Conservation (phyloP, 2,329 filamentous ascomycete species). For the Arthrobotrys iridis region DNA sequence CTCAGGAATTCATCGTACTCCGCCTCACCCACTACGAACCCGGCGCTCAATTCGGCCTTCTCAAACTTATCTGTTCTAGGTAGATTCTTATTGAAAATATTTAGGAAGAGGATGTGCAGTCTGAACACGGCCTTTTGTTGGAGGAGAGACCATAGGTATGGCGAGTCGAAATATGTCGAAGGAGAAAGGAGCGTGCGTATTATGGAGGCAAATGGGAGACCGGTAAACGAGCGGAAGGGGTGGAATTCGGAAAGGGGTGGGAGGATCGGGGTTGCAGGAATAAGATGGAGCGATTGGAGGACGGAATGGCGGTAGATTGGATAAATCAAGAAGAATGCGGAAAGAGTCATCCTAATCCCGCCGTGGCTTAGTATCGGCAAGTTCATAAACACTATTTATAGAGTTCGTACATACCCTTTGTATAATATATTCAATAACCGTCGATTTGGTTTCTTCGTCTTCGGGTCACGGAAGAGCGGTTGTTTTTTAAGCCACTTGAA, state of each 20-base stretch:
- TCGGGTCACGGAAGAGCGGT: constrained; percentile 55
- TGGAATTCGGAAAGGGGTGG: constrained; percentile 55
- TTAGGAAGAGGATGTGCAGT: constrained; percentile 47
- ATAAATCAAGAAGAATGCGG: constrained; percentile 57
- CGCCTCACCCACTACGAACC: constrained; percentile 45
- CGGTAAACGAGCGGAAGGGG: constrained; percentile 55
- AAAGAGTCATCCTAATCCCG: constrained; percentile 55
- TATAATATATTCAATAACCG: constrained; percentile 51
- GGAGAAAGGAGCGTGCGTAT: constrained; percentile 51
- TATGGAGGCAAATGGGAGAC: constrained; percentile 47
- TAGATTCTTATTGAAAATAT: constrained; percentile 48
- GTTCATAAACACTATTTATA: not conserved
- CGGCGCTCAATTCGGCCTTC: constrained; percentile 35
- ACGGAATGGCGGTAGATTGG: constrained; percentile 58
- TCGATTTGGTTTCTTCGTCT: constrained; percentile 55
- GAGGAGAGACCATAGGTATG: constrained; percentile 48
- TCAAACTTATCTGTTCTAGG: constrained; percentile 51
- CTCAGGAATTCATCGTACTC: constrained; percentile 52
- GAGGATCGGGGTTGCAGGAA: constrained; percentile 56
- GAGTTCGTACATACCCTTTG: constrained; percentile 27
- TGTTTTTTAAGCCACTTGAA: constrained; percentile 56
- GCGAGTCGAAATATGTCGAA: constrained; percentile 49
- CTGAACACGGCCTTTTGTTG: constrained; percentile 52
- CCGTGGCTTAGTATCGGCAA: constrained; percentile 4
- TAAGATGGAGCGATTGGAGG: constrained; percentile 57